These are phyloP conservation scores for Lactarius psammicola DNA, from an alignment of 768 basidiomycete genomes.

Conservation along the genomic window DNA sequence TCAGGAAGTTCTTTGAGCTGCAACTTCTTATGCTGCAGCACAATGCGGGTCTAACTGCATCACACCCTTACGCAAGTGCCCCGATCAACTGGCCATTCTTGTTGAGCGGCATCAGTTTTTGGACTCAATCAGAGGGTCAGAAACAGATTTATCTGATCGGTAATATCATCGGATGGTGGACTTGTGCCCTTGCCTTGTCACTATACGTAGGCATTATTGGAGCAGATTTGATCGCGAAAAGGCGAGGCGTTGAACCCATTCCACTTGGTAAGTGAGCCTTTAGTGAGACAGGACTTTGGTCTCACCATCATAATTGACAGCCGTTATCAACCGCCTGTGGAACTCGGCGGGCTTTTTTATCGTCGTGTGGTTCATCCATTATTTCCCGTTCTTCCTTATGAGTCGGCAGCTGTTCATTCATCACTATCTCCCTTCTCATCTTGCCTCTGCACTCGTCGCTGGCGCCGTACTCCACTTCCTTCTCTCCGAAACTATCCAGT, in stretches of 20 bases:
- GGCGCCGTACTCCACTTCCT: conserved; percentile 91
- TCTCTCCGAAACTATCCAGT: conserved; percentile 87
- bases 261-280: conserved; percentile 67
- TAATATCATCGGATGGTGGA: conserved; percentile 94
- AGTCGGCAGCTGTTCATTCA: conserved; percentile 95
- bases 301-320: conserved; percentile 42
- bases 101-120: conserved; percentile 95
- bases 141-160: conserved; percentile 97
- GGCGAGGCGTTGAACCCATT: conserved; percentile 81
- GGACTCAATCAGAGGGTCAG: conserved; percentile 82
- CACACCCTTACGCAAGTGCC: conserved; percentile 93
- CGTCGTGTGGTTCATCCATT: conserved; percentile 92
- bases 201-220: conserved; percentile 88
- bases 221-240: conserved; percentile 85
- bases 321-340: conserved; percentile 89
- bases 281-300: neutral
- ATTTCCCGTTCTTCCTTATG: conserved; percentile 98
- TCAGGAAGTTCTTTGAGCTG: conserved; percentile 91
- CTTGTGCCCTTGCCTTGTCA: conserved; percentile 79
- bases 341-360: conserved; percentile 97
- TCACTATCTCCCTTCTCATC: conserved; percentile 95
- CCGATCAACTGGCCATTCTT: conserved; percentile 99
- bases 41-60: conserved; percentile 97
- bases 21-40: conserved; percentile 97
- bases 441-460: conserved; percentile 88